These are phyloP conservation scores for Vigna reflexopilosa DNA, from an alignment of 306 rosid genomes.

Conservation along the genomic window DNA sequence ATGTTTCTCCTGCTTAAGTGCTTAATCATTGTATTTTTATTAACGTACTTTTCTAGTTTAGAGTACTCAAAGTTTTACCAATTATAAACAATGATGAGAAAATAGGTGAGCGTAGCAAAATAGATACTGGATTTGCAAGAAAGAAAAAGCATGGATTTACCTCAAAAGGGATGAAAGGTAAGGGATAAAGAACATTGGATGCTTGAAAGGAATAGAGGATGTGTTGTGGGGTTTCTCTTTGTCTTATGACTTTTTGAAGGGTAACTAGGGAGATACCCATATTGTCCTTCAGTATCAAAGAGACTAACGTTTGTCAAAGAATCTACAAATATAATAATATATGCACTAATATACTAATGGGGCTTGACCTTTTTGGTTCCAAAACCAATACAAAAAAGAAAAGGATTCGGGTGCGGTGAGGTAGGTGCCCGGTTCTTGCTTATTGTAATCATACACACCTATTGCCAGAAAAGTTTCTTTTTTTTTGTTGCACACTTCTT, in stretches of 20 bases:
- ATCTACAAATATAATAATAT: constrained; percentile 60
- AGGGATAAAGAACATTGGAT: constrained; percentile 83
- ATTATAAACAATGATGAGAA: constrained; percentile 46
- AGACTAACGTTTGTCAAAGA: constrained; percentile 92
- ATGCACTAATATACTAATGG: constrained; percentile 46
- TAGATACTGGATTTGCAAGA: constrained; percentile 36
- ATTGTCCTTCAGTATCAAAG: constrained; percentile 75
- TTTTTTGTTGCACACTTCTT: constrained; percentile 46
- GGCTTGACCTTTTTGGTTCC: constrained; percentile 65
- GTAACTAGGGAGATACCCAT: constrained; percentile 61
- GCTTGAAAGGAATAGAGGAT: constrained; percentile 71
- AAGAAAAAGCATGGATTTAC: constrained; percentile 56
- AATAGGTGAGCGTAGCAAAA: constrained; percentile 54
- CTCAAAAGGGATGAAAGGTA: constrained; percentile 94
- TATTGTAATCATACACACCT: constrained; percentile 63
- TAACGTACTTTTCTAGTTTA: not conserved
- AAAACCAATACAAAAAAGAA: constrained; percentile 58
- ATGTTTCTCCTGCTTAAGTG: not conserved
- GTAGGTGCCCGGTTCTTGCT: constrained; percentile 51
- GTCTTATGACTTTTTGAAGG: constrained; percentile 63
- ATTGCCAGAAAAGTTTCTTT: constrained; percentile 54
- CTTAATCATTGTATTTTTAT: constrained; percentile 22
- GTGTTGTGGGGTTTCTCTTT: constrained; percentile 77
- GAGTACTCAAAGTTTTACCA: constrained; percentile 35
- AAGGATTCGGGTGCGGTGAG: constrained; percentile 53